Percentiles rank a stretch among this genome's conserved stretches.
phyloP scores from a whole-genome alignment of 1,284 basidiomycete genomes.

The Meripilus lineatus region DNA sequence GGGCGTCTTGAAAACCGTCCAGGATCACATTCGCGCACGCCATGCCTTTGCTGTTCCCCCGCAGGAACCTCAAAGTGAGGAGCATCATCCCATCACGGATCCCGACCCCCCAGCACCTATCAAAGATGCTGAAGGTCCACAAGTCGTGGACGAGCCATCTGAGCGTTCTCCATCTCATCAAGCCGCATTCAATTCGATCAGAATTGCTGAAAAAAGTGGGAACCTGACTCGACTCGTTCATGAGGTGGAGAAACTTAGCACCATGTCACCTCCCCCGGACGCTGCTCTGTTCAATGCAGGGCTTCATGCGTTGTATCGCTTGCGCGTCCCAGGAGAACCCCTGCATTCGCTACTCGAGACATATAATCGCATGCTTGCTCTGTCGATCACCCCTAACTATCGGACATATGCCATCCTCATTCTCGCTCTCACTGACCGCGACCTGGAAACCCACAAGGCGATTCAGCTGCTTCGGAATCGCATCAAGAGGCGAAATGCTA shows the following conservation, averaged over 20 bases:
- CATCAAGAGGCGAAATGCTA: slow-evolving; percentile 30
- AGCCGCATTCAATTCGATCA: neutral
- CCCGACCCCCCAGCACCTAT: neutral
- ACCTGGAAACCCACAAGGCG: slow-evolving; percentile 58
- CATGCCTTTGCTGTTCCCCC: slow-evolving; percentile 41
- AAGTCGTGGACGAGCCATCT: neutral
- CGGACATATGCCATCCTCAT: slow-evolving; percentile 73
- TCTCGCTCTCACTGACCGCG: slow-evolving; percentile 64
- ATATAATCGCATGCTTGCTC: slow-evolving; percentile 75
- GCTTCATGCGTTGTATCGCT: slow-evolving; percentile 47
- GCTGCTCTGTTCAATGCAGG: slow-evolving; percentile 64
- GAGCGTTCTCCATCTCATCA: neutral
- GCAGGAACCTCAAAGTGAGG: neutral
- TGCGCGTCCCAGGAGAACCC: slow-evolving; percentile 49
- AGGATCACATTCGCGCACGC: slow-evolving; percentile 50
- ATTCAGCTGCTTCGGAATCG: slow-evolving; percentile 42
- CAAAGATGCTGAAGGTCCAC: neutral
- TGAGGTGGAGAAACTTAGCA: slow-evolving; percentile 4
- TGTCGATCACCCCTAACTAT: slow-evolving; percentile 60
- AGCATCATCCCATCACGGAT: neutral
- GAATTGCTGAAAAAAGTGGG: neutral
- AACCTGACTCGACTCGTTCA: neutral
- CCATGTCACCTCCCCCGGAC: slow-evolving; percentile 8
- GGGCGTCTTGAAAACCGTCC: slow-evolving; percentile 56
- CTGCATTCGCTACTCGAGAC: slow-evolving; percentile 59